Percentiles rank a stretch among this genome's conserved stretches.
Evolutionary conservation across 148 eudicot genomes (phyloP).

Genomic region (Chenopodium berlandieri): DNA sequence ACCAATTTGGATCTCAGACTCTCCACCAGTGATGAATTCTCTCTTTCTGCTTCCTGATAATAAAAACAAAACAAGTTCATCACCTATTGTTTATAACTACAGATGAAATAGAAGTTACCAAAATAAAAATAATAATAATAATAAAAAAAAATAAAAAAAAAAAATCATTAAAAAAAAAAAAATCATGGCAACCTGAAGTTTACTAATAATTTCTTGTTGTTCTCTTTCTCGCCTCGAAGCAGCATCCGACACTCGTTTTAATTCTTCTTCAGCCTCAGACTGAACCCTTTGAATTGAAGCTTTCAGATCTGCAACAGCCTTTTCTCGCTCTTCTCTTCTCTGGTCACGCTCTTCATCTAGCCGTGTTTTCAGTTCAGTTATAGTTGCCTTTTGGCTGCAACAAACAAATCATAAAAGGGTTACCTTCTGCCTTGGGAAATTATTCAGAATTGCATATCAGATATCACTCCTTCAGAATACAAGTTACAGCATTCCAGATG

Average conservation of each 20-base stretch:
- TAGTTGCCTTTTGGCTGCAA: constrained; percentile 80
- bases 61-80: constrained; percentile 17
- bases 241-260: constrained; percentile 64
- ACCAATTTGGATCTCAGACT: constrained; percentile 82
- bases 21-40: constrained; percentile 67
- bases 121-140: neutral
- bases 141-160: neutral
- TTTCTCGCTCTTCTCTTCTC: constrained; percentile 87
- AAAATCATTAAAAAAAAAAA: constrained; percentile 5
- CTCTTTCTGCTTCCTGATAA: constrained; percentile 79
- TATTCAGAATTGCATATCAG: constrained; percentile 4
- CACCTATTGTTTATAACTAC: constrained; percentile 9
- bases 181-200: constrained; percentile 72
- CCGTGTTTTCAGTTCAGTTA: constrained; percentile 62
- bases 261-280: constrained; percentile 80
- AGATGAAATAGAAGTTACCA: neutral
- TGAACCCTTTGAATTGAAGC: constrained; percentile 67
- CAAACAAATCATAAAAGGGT: constrained; percentile 20
- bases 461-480: constrained; percentile 3
- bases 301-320: constrained; percentile 66
- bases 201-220: constrained; percentile 80
- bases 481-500: neutral
- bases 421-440: neutral
- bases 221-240: constrained; percentile 70
- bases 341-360: constrained; percentile 90